Conservation (phyloP, 108 stramenopile genomes). For the Craspedostauros australis region DNA sequence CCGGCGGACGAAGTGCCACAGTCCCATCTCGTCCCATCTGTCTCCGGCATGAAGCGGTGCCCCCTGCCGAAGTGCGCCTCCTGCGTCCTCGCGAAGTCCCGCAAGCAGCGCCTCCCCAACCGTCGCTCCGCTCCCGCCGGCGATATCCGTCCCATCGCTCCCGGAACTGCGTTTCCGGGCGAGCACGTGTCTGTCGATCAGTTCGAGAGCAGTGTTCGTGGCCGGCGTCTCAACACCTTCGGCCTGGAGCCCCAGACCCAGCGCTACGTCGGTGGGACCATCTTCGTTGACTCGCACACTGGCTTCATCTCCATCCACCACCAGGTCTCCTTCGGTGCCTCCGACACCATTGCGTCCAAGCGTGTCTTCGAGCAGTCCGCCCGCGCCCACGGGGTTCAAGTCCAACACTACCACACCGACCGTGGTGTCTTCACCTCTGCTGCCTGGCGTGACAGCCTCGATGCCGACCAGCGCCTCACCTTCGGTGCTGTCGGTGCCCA, state of each 20-base stretch:
- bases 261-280: constrained; percentile 27
- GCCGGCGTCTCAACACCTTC: constrained; percentile 19
- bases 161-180: constrained; percentile 16
- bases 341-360: constrained; percentile 22
- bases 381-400: constrained; percentile 10
- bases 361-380: constrained; percentile 8
- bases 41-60: too few relatives aligned
- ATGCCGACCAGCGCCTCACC: constrained; percentile 10
- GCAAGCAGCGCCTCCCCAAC: too few relatives aligned
- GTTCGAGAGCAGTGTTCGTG: constrained; percentile 21
- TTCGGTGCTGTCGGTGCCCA: constrained; percentile 46
- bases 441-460: constrained; percentile 1
- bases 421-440: constrained; percentile 23
- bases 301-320: constrained; percentile 6
- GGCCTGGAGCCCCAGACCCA: constrained; percentile 21
- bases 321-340: constrained; percentile 13
- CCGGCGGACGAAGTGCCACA: too few relatives aligned
- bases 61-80: constrained; percentile 13
- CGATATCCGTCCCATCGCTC: not conserved
- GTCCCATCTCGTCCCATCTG: not conserved
- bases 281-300: constrained; percentile 41
- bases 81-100: constrained; percentile 20
- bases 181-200: constrained; percentile 34
- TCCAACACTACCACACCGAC: constrained; percentile 25
- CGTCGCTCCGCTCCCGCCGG: too few relatives aligned